Evolutionary conservation across 1,139 yeast genomes (phyloP), one percentile per base, ranked within the genome.

Genomic region (Blastobotrys malaysiensis): DNA sequence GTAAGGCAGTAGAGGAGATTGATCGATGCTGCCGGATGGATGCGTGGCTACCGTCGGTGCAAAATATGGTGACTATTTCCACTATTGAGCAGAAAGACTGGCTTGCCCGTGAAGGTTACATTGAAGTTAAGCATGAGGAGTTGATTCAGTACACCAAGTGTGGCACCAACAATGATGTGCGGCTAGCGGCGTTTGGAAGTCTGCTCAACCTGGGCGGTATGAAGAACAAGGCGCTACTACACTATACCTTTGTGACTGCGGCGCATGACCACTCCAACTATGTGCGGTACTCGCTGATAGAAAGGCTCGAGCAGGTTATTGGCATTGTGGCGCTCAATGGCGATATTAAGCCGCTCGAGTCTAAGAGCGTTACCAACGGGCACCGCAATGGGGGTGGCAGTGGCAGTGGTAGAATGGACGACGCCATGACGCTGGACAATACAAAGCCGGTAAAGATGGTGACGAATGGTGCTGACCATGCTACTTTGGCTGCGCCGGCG

Each of bases 21-120:
- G 82, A 84, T 53, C 77, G 98, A 58, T 79, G 85, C 57, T 83
- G 84, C 60, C 82, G 91, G 59, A 76, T 95, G 71, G 98, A 93
- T 64, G 84, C 82, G 50, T 90, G 96, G 95, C 77, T 86, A 13
- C 95, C 97, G 0, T 84, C 96, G 0, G 82, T 79, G 61, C 86
- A 85, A 48, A 73, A 79, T 45, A 66, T 78, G 46, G 74, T 89
- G 9, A 80, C 90, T 0, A 76, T 73, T 20, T 76, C 81, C 9
- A 84, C 86, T 54, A 70, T 85, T 45, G 74, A 70, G 51, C 84
- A 79, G 65, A 86, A 83, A 62, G 76, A 87, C 48, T 69, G 77
- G 43, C 72, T 95, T 51, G 83, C 88, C 0, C 71, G 79, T 16
- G 74, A 75, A 27, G 90, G 90, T 0, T 71, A 83, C 13, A 72